A percentile compares a stretch with the other conserved stretches of the same genome.
Conservation (phyloP, 176 grass and related monocot genomes). For the Paspalum notatum region DNA sequence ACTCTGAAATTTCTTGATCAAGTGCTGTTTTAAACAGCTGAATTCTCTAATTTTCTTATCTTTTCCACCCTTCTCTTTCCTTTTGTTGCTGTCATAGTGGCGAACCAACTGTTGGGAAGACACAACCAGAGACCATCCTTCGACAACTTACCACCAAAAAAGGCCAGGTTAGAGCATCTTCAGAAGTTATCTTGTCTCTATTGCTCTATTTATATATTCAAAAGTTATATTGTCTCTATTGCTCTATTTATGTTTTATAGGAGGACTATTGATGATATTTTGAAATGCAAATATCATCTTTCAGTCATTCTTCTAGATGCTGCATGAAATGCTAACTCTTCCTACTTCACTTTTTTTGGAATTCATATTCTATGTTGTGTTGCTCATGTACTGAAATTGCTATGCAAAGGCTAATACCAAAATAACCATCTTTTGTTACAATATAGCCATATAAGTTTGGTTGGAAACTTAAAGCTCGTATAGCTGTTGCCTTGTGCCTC, state of each 20-base stretch:
- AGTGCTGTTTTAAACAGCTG: conserved; percentile 14
- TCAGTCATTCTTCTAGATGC: conserved; percentile 17
- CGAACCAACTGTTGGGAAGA: conserved; percentile 91
- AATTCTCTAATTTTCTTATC: conserved; percentile 48
- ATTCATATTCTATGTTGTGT: not conserved
- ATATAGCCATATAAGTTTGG: not conserved
- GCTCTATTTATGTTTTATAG: conserved; percentile 22
- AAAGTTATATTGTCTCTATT: conserved; percentile 22
- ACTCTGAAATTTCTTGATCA: conserved; percentile 31
- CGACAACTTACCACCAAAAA: conserved; percentile 89
- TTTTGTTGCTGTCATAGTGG: conserved; percentile 48
- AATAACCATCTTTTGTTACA: not conserved
- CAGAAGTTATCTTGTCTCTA: conserved; percentile 21
- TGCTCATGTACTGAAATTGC: conserved; percentile 20
- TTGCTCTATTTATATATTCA: conserved; percentile 29
- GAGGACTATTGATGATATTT: conserved; percentile 31
- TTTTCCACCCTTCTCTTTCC: conserved; percentile 24
- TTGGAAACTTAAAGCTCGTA: not conserved
- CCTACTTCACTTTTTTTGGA: not conserved
- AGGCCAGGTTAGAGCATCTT: conserved; percentile 75
- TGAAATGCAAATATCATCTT: conserved; percentile 20
- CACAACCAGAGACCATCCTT: conserved; percentile 84
- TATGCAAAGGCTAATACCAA: conserved; percentile 12
- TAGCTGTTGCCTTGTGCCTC: not conserved
- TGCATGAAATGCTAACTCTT: not conserved